Conservation (phyloP, 768 basidiomycete genomes). For the Butyriboletus loyo region DNA sequence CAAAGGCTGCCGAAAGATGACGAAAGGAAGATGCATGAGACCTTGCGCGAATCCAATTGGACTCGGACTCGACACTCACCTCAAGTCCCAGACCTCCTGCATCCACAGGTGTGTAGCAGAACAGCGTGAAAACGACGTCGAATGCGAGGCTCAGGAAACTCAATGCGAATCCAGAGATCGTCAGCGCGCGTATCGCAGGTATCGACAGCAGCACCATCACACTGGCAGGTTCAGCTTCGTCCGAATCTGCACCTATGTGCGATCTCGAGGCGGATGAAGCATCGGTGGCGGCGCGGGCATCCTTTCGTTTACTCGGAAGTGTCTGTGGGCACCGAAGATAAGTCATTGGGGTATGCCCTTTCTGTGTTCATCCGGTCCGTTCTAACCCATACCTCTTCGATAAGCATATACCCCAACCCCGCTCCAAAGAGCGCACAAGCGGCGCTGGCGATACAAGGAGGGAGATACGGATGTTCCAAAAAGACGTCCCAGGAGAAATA, state of each 20-base stretch:
- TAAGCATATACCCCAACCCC: conserved; percentile 14
- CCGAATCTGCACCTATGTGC: background rate
- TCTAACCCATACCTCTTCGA: conserved; percentile 17
- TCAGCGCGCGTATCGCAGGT: conserved; percentile 51
- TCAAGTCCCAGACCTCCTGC: conserved; percentile 56
- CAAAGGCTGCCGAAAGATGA: conserved; percentile 37
- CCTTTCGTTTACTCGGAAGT: conserved; percentile 13
- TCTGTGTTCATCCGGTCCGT: too few relatives aligned
- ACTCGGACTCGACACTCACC: conserved; percentile 33
- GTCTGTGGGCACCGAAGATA: conserved; percentile 4
- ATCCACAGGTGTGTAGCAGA: conserved; percentile 56
- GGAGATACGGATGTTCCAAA: conserved; percentile 14
- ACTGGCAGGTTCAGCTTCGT: conserved; percentile 17
- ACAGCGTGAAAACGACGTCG: conserved; percentile 64
- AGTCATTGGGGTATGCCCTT: background rate
- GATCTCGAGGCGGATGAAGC: background rate
- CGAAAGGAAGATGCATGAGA: background rate
- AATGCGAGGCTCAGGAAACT: conserved; percentile 54
- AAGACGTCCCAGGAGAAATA: conserved; percentile 15
- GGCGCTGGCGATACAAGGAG: conserved; percentile 14
- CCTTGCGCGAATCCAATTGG: background rate
- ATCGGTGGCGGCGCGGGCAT: too few relatives aligned
- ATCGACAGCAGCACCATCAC: conserved; percentile 41
- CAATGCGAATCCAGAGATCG: conserved; percentile 48
- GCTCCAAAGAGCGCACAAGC: conserved; percentile 5